Percentiles rank a stretch among this genome's conserved stretches.
Evolutionary conservation across 768 basidiomycete species (phyloP).

Genomic region (Termitomyces heimii): DNA sequence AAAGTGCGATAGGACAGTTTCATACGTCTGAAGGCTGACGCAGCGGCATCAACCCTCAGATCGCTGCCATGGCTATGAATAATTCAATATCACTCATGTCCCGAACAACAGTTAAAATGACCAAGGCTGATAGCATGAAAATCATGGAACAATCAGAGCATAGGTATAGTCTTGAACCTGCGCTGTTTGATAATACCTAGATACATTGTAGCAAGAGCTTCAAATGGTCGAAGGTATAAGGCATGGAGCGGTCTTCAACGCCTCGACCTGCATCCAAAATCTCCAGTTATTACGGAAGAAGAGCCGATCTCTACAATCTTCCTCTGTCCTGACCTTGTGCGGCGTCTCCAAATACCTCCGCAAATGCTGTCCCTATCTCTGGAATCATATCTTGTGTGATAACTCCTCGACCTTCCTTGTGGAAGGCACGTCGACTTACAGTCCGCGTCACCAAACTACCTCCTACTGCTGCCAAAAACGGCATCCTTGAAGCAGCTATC

Average conservation of each 20-base stretch:
- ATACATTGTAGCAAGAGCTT: background rate
- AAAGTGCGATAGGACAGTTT: background rate
- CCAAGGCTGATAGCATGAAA: background rate
- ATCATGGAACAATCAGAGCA: background rate
- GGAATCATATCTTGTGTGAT: conserved; percentile 77
- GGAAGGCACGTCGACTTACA: conserved; percentile 72
- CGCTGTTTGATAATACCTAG: background rate
- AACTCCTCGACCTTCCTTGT: conserved; percentile 70
- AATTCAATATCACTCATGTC: background rate
- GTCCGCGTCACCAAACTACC: conserved; percentile 88
- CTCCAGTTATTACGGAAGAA: background rate
- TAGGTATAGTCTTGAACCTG: background rate
- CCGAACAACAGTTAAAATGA: background rate
- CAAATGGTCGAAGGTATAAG: background rate
- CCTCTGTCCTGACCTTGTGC: conserved; percentile 32
- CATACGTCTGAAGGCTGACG: background rate
- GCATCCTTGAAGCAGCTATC: conserved; percentile 60
- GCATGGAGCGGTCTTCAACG: background rate
- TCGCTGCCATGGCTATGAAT: too few species aligned
- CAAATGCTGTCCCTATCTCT: conserved; percentile 63
- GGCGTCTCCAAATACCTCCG: conserved; percentile 61
- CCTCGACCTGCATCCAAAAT: background rate
- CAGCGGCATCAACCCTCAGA: background rate
- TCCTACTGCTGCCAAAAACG: conserved; percentile 79
- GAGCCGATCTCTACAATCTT: conserved; percentile 21